A percentile compares a stretch with the other conserved stretches of the same genome.
Evolutionary conservation across 2,329 filamentous ascomycete genomes (phyloP).

Genomic region (Aspergillus brasiliensis): DNA sequence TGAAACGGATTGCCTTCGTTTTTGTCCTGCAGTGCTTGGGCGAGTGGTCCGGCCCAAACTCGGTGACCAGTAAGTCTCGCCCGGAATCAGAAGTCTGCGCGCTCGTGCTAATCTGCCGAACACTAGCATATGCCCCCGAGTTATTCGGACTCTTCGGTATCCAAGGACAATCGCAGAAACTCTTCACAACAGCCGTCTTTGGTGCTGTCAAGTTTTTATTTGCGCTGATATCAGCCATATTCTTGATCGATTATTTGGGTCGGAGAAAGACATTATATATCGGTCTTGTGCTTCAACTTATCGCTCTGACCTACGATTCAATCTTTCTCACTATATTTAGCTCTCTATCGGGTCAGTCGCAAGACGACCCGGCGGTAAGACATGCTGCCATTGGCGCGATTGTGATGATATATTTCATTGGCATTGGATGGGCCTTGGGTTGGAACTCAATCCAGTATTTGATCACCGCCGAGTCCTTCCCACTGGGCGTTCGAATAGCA

Average conservation of each 20-base stretch:
- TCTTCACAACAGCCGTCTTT: constrained; percentile 49
- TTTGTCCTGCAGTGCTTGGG: constrained; percentile 65
- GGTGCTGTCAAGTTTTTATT: constrained; percentile 47
- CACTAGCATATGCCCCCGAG: constrained; percentile 62
- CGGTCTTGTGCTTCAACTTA: constrained; percentile 41
- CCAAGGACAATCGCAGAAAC: constrained; percentile 4
- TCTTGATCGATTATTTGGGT: constrained; percentile 49
- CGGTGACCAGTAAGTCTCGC: constrained; percentile 61
- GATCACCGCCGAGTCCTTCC: constrained; percentile 5
- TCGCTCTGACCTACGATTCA: constrained; percentile 42
- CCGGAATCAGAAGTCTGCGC: neutral
- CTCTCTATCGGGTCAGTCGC: constrained; percentile 1
- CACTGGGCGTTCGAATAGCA: neutral
- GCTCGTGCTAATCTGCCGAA: neutral
- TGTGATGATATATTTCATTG: constrained; percentile 7
- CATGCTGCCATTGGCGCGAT: constrained; percentile 37
- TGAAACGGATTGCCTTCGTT: neutral
- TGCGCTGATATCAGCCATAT: constrained; percentile 45
- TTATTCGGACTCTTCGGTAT: constrained; percentile 72
- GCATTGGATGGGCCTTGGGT: constrained; percentile 5
- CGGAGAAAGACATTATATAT: constrained; percentile 42
- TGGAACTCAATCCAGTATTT: constrained; percentile 12
- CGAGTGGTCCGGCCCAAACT: constrained; percentile 72
- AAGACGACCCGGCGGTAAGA: neutral
- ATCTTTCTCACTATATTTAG: constrained; percentile 15